Percentiles rank a stretch among this genome's conserved stretches.
phyloP scores from a whole-genome alignment of 441 rosid genomes.

The Raphanus hybrid region DNA sequence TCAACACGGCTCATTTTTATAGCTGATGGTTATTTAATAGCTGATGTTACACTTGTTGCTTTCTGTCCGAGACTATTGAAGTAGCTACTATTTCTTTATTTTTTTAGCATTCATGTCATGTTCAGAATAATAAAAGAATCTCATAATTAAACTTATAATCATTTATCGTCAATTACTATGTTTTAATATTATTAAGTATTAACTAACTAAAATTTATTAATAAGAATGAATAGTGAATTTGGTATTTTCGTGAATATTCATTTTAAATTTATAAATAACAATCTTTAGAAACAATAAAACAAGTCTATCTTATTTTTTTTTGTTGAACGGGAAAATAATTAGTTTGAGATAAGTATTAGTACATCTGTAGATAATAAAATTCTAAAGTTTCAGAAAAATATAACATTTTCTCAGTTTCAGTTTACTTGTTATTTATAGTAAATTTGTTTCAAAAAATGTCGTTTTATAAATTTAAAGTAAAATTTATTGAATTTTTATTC shows the following conservation, averaged over 20 bases:
- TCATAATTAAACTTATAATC: not conserved
- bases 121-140: not conserved
- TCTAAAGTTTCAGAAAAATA: too few species aligned
- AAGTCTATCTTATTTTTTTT: not conserved
- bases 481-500: too few species aligned
- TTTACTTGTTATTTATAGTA: too few species aligned
- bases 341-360: not conserved
- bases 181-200: not conserved
- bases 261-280: too few species aligned
- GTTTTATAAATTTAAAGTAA: too few species aligned
- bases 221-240: not conserved
- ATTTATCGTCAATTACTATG: not conserved
- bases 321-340: not conserved
- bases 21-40: not conserved
- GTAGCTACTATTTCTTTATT: not conserved
- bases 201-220: not conserved
- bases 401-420: too few species aligned
- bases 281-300: too few species aligned
- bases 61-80: slow-evolving; percentile 15
- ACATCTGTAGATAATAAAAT: too few species aligned
- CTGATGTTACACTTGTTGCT: slow-evolving; percentile 24
- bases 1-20: not conserved
- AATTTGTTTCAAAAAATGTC: too few species aligned
- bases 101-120: not conserved
- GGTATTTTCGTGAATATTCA: not conserved